Evolutionary conservation across 2,329 filamentous ascomycete genomes (phyloP), one percentile per base, ranked within the genome.

Genomic region (Chrysoporthe austroafricana): DNA sequence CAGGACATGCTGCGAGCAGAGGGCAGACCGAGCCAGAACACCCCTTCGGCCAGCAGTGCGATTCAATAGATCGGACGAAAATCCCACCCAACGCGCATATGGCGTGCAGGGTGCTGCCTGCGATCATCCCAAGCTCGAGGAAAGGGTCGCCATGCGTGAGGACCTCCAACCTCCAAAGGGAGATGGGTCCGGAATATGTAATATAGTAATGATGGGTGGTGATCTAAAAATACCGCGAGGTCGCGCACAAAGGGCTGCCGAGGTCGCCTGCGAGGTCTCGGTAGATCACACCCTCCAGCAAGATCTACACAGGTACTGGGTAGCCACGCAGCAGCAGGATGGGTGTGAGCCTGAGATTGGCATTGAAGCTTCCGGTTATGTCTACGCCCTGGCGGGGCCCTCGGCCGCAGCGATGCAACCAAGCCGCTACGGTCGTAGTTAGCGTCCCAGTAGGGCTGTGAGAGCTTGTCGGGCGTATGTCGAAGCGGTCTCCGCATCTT

Each of bases 51-150:
- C 50, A 21, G 21, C 50, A 32, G 50, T 34, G 11, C 50, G 26
- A 18, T 32, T 34, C 50, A 54, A 54, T 54, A 54, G 50, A 54
- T 54, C 50, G 13, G 50, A 54, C 26, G 50, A 54, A 54, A 54
- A 54, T 54, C 16, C 50, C 4, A 34, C 50, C 50, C 21, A 16
- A 13, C 50, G 16, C 32, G 50, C 50, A 54, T 54, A 21, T 32
- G 5, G 36, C 36, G 36, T 39, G 36, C 36, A 39, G 5, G 36
- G 36, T 39, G 36, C 36, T 39, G 36, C 36, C 9, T 39, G 36
- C 36, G 36, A 39, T 39, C 36, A 39, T 9, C 36, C 36, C 36
- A 5, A 39, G 36, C 36, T 6, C 9, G 44, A n/a, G 44, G 44
- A 9, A 26, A 26, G 26, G 26, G 26, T 26, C 26, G 0, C 26